Base-by-base conservation (phyloP, 352 stramenopile species). In the Phytophthora pistaciae region DNA sequence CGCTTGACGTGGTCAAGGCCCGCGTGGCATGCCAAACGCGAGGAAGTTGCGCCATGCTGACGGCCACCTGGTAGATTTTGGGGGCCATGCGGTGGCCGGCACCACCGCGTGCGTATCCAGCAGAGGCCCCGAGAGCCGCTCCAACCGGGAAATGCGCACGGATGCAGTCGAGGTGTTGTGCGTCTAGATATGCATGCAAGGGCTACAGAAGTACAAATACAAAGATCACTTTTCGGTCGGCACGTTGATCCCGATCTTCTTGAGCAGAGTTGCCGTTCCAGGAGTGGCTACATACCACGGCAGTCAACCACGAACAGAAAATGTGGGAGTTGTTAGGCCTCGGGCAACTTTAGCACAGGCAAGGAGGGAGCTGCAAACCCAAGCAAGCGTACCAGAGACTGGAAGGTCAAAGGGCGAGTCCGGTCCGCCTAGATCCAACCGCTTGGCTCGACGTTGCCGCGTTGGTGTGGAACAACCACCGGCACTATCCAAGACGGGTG, bases 181-280 rank as follows among this genome's bases (percentile, higher is more conserved):
- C 18, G 49, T 18, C 23, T 23, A n/a, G 8, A 33, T 29, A 29
- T 11, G 18, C 46, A 75, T 56, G 58, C 16, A 49, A 25, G 27
- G 29, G 14, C 27, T 23, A 20, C 23, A n/a, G 38, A 44, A 42
- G 23, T 14, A 38, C 44, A 29, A 29, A 29, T 29, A 5, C 11
- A 18, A 27, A 60, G 18, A 64, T 76, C 46, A 75, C 16, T 65
- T 68, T 18, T 81, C 61, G 13, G 52, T 76, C 7, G 77, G 74
- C 44, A 78, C 70, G 36, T 80, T 78, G 29, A 85, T 83, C 16
- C 78, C 78, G 48, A 85, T 82, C 42, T 80, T 85, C 46, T 74
- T 82, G 48, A 85, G 72, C 31, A 82, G 54, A 21, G 78, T 71
- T 20, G 78, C 72, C 20, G 78, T 85, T 13, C 33, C 75, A 50